phyloP scores from a whole-genome alignment of 148 eudicot genomes.

The Pharnaceum exiguum region DNA sequence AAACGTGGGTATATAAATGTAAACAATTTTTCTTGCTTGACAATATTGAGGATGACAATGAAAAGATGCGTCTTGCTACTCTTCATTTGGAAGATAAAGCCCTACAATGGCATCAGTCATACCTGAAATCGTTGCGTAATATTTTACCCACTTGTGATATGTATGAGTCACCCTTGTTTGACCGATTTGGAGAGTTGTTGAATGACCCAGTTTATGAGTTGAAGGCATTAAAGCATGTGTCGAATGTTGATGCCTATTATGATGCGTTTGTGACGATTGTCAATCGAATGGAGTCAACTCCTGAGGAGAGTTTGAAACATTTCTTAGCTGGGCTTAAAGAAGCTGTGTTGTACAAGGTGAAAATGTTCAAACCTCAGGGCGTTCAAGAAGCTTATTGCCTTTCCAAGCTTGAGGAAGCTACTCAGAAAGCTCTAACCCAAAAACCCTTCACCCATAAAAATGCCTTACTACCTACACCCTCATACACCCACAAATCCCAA shows the following conservation, averaged over 20 bases:
- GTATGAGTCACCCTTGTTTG: too few species aligned
- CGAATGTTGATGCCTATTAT: neutral
- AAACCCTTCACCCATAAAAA: too few species aligned
- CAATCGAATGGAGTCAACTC: neutral
- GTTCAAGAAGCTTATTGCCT: neutral
- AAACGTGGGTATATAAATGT: too few species aligned
- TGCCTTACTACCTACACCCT: too few species aligned
- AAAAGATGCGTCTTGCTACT: too few species aligned
- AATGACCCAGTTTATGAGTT: conserved; percentile 4
- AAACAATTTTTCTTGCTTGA: too few species aligned
- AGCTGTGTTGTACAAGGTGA: neutral
- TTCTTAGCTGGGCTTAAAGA: neutral
- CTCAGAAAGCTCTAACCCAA: neutral
- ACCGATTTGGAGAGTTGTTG: neutral
- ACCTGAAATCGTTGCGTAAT: too few species aligned
- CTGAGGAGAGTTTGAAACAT: neutral
- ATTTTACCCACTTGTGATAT: too few species aligned
- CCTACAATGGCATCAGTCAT: too few species aligned
- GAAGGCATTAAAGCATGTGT: neutral
- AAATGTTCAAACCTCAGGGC: neutral
- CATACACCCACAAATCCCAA: too few species aligned
- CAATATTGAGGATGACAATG: too few species aligned
- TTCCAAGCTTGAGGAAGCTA: neutral
- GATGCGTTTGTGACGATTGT: neutral
- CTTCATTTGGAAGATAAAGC: too few species aligned